phyloP scores from a whole-genome alignment of 2,329 filamentous ascomycete species.

The Ascochyta rabiei region DNA sequence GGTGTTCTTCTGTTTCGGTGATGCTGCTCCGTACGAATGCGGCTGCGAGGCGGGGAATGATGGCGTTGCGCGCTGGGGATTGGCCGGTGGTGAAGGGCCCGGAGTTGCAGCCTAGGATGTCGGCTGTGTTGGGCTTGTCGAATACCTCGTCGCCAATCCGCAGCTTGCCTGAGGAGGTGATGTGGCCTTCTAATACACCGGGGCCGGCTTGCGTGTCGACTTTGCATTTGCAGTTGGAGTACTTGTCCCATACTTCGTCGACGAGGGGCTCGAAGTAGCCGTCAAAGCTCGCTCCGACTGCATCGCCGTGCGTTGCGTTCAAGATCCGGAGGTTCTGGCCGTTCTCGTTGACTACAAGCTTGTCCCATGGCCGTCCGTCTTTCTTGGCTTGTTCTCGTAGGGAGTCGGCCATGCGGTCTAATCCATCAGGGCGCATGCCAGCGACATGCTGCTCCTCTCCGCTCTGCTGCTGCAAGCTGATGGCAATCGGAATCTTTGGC shows the following conservation, averaged over 20 bases:
- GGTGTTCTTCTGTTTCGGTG: background rate
- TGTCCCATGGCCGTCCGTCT: constrained; percentile 13
- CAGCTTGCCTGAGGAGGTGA: constrained; percentile 4
- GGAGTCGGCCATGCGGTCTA: constrained; percentile 9
- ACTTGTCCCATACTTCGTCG: constrained; percentile 11
- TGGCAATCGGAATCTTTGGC: constrained; percentile 9
- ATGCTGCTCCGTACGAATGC: constrained; percentile 9
- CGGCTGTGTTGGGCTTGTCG: constrained; percentile 8
- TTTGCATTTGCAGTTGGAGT: constrained; percentile 4
- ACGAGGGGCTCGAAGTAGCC: constrained; percentile 17
- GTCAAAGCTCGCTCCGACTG: constrained; percentile 9
- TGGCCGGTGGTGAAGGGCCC: constrained; percentile 9
- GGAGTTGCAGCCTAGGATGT: constrained; percentile 12
- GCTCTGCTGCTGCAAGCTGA: constrained; percentile 1
- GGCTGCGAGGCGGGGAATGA: constrained; percentile 10
- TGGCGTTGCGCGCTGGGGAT: constrained; percentile 8
- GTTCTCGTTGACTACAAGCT: constrained; percentile 4
- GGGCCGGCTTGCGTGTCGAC: constrained; percentile 10
- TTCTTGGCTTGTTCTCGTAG: constrained; percentile 8
- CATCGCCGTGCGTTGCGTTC: constrained; percentile 11
- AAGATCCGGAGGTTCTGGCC: constrained; percentile 5
- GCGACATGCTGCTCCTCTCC: constrained; percentile 7
- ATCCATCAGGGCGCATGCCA: constrained; percentile 8
- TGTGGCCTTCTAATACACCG: constrained; percentile 3
- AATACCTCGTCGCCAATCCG: constrained; percentile 11